Base-by-base conservation (phyloP, 495 filamentous ascomycete genomes). In the Tirmania nivea region DNA sequence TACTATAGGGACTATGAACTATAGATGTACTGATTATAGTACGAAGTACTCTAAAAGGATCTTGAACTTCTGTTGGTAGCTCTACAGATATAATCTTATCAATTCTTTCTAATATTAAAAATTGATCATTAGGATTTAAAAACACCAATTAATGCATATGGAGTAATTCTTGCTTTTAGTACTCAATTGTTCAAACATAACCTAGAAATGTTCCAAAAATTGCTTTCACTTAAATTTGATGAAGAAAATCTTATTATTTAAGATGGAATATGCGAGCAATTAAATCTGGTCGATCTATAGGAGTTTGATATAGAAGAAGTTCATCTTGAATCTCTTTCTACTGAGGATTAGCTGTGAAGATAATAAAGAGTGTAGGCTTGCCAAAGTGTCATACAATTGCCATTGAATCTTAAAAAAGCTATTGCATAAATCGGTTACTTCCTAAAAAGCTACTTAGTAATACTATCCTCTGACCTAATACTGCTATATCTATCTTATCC, bases 371-470 rank as follows among this genome's bases (percentile, higher is more conserved):
- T 17, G 54, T 52, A 9, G 52, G 56, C 49, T 54, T 57, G 2
- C 56, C 52, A 52, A 55, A 55, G 37, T 51, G 45, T 36, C 56
- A 36, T 9, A 58, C 53, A 50, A 58, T 59, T 42, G 54, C 54
- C 54, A 59, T 59, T 2, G 39, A 56, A 54, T 59, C 57, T 45
- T 54, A n/a, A n/a, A n/a, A n/a, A n/a, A n/a, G n/a, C n/a, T n/a
- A n/a, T n/a, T n/a, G n/a, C n/a, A n/a, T n/a, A 36, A 47, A 56
- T 56, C 21, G 9, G 17, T 19, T 49, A 19, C 9, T 14, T 8
- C 48, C 10, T 49, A 21, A 14, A 12, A 53, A 56, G 35, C 8
- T 21, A 1, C 49, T 45, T 34, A 35, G 56, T 11, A 57, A 34
- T 14, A 58, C 53, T 52, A 55, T 48, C 10, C 37, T 20, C 35